Evolutionary conservation across 805 yeast genomes (phyloP).

Genomic region (Martiniozyma abietophila): DNA sequence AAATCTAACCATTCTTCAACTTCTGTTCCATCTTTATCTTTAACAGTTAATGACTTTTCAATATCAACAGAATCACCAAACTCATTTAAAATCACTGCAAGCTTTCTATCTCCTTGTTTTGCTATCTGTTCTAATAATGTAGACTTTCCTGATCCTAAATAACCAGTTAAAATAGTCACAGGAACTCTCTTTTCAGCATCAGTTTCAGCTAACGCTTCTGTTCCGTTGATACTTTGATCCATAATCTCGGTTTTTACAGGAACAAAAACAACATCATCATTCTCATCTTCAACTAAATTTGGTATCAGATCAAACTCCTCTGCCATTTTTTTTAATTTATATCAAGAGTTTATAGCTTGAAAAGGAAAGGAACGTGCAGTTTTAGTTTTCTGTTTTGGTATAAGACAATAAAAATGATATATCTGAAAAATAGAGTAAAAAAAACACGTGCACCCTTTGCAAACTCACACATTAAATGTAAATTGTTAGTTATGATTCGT

Average conservation of each 20-base stretch:
- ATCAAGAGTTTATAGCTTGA: neutral
- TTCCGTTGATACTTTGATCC: slow-evolving; percentile 9
- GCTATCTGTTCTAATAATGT: slow-evolving; percentile 75
- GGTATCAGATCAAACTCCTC: slow-evolving; percentile 20
- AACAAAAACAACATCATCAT: slow-evolving; percentile 19
- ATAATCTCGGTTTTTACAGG: slow-evolving; percentile 8
- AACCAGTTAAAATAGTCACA: slow-evolving; percentile 88
- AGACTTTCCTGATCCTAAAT: slow-evolving; percentile 89
- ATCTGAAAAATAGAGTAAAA: no score
- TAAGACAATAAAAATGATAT: no score
- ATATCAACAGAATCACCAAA: slow-evolving; percentile 87
- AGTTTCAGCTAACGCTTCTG: slow-evolving; percentile 16
- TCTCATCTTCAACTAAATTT: slow-evolving; percentile 19
- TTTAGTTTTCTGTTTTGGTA: no score
- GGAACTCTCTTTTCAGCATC: slow-evolving; percentile 51
- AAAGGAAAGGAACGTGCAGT: no score
- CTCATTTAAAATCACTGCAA: slow-evolving; percentile 89
- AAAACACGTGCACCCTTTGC: no score
- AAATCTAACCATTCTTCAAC: slow-evolving; percentile 93
- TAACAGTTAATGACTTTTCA: slow-evolving; percentile 75
- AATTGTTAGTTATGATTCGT: no score
- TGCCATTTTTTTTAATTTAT: slow-evolving; percentile 3
- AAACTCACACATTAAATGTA: no score
- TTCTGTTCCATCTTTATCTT: slow-evolving; percentile 37
- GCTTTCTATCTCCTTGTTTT: slow-evolving; percentile 52